Percentiles rank a stretch among this genome's conserved stretches.
phyloP scores from a whole-genome alignment of 2,329 filamentous ascomycete genomes.

The Arachnomyces sp. region DNA sequence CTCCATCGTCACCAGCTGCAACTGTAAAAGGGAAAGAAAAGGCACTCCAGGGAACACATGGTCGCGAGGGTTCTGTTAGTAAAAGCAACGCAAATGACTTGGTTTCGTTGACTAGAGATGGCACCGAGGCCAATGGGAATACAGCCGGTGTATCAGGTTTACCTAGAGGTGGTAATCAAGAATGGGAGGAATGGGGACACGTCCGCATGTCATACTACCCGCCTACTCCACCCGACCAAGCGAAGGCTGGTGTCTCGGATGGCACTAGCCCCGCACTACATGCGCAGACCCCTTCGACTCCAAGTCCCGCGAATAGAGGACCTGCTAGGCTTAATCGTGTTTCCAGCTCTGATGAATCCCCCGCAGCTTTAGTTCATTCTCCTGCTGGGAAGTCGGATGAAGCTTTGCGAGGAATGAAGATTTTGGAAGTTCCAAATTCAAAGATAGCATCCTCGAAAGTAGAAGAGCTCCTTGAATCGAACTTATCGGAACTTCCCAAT shows the following conservation, averaged over 20 bases:
- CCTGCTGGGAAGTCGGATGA: conserved; percentile 30
- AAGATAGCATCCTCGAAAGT: conserved; percentile 33
- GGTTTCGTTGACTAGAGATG: conserved; percentile 61
- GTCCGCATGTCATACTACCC: conserved; percentile 75
- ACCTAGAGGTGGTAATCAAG: conserved; percentile 25
- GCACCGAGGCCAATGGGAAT: conserved; percentile 22
- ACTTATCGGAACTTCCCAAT: conserved; percentile 59
- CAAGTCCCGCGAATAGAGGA: conserved; percentile 66
- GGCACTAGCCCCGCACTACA: conserved; percentile 20
- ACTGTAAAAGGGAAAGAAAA: conserved; percentile 73
- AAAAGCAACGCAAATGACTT: conserved; percentile 76
- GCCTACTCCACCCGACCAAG: conserved; percentile 25
- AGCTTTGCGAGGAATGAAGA: conserved; percentile 39
- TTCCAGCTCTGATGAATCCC: conserved; percentile 40
- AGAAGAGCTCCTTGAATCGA: conserved; percentile 32
- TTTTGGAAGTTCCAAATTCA: conserved; percentile 56
- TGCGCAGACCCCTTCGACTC: conserved; percentile 56
- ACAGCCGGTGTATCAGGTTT: conserved; percentile 21
- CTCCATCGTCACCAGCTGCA: conserved; percentile 45
- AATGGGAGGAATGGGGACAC: conserved; percentile 72
- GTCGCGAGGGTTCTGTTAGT: conserved; percentile 34
- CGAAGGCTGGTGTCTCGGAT: conserved; percentile 24
- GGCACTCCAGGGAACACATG: conserved; percentile 29
- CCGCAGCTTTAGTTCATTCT: conserved; percentile 41
- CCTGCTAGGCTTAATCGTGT: conserved; percentile 49